Evolutionary conservation across 257 asterid genomes (phyloP).

Genomic region (Haberlea rhodopensis): DNA sequence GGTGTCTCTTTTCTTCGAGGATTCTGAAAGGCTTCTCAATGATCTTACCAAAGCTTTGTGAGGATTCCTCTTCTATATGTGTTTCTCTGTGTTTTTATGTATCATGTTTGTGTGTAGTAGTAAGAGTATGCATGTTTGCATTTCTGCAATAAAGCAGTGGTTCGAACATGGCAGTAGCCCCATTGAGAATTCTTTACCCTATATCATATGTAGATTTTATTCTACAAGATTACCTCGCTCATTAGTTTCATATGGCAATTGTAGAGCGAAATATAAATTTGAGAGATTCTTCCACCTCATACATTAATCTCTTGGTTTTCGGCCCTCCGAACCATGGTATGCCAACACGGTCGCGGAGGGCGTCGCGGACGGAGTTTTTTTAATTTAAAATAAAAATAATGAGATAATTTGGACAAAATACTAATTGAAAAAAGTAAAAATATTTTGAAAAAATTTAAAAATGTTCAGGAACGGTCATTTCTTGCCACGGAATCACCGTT

Average conservation of each 20-base stretch:
- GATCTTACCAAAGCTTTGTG: conserved; percentile 68
- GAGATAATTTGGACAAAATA: too few species aligned
- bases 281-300: not conserved
- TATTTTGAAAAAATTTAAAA: too few species aligned
- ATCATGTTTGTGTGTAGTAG: not conserved
- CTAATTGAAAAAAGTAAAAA: too few species aligned
- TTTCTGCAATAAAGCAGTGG: not conserved
- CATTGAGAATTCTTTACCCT: not conserved
- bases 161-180: not conserved
- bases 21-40: conserved; percentile 72
- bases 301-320: not conserved
- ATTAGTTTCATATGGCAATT: not conserved
- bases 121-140: not conserved
- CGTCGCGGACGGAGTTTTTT: too few species aligned
- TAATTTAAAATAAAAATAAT: too few species aligned
- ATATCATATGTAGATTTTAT: too few species aligned
- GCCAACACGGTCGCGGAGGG: too few species aligned
- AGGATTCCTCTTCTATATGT: conserved; percentile 26
- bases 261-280: not conserved
- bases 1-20: conserved; percentile 77
- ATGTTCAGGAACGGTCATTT: too few species aligned
- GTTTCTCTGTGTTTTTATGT: not conserved
- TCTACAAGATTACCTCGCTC: not conserved
- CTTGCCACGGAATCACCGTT: too few species aligned
- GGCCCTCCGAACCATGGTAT: too few species aligned